Evolutionary conservation across 768 basidiomycete species (phyloP), one percentile per base, ranked within the genome.

Genomic region (Termitomyces sp.): DNA sequence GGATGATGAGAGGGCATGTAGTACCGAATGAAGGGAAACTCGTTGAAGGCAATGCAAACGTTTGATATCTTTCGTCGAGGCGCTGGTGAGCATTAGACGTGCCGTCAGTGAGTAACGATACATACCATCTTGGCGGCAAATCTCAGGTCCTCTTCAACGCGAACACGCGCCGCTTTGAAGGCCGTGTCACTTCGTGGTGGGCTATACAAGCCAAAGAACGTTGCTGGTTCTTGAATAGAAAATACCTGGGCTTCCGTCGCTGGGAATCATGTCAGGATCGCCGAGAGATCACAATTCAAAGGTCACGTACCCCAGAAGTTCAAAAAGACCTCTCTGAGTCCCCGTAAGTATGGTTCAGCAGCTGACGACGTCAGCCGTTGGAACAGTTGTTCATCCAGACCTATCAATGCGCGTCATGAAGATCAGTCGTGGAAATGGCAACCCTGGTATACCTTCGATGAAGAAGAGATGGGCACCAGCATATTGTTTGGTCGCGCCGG

Each of bases 11-110:
- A 75, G 5, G 96, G 93, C 52, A 90, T 74, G 69, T 97, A 98
- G 73, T 96, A 98, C 32, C 96, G 89, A 62, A 98, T 87, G 68
- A 83, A 89, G 0, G 97, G 97, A 65, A 87, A 92, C 69, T 99
- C 97, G 65, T 93, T 89, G 29, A 98, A 73, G 0, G 92, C 84
- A 16, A 97, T 88, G 70, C 95, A 92, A 4, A 95, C 73, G 64
- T 98, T 97, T 27, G 92, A 71, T 61, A 99, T 87, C 95, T 90
- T 65, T 47, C 44, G 37, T 54, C 43, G 16, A 41, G 40, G 48
- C 41, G 25, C 9, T 54, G 27, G 19, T 56, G 11, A 57, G 42
- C 17, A 52, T 47, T 27, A 19, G 25, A 19, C 16, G 25, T 23
- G 45, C 45, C 29, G 29, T 6, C 16, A 55, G 52, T 11, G 11